Base-by-base conservation (phyloP, 1,284 basidiomycete species). In the Omphalotus olearius region DNA sequence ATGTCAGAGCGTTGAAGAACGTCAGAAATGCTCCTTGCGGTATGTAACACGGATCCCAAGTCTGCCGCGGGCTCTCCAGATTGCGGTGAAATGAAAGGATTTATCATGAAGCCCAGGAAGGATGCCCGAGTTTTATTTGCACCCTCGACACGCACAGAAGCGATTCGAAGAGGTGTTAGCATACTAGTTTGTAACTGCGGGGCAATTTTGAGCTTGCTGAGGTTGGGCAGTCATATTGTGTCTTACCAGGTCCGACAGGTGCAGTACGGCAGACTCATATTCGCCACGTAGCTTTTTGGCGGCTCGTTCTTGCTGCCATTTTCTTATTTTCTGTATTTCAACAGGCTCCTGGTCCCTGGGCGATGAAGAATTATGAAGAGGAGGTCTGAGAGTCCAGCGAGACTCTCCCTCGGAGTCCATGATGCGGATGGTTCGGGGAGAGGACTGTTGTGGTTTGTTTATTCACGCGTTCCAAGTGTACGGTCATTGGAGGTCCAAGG, bases 141-240 rank as follows among this genome's bases (percentile, higher is more conserved):
- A 48, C 93, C 93, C 52, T 87, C 78, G 17, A 98, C 79, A 53
- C 88, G 88, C 38, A 98, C 86, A 1, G 86, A 76, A 4, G 84
- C 79, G 37, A 95, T 77, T 36, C 78, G 77, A 50, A 88, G 56
- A 4, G 66, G 80, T 0, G 80, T 75, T 4, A 78, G 67, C 46
- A 85, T 68, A 62, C 85, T 91, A 20, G 70, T 71, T 55, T 79
- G 76, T n/a, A 92, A 78, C 88, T 91, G 49, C 28, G 33, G 23
- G 14, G 20, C 46, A 49, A 7, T 5, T n/a, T 43, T 16, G 38
- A 23, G 39, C 16, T 38, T 45, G 14, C 37, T 42, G 45, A n/a
- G 18, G 18, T 46, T 43, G 11, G 18, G 26, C 47, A 51, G 43
- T 50, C 30, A 42, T 40, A 30, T 38, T 30, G 7, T 3, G 23